Evolutionary conservation across 371 early-diverging fungal species (phyloP).

Genomic region (Mucor saturninus): DNA sequence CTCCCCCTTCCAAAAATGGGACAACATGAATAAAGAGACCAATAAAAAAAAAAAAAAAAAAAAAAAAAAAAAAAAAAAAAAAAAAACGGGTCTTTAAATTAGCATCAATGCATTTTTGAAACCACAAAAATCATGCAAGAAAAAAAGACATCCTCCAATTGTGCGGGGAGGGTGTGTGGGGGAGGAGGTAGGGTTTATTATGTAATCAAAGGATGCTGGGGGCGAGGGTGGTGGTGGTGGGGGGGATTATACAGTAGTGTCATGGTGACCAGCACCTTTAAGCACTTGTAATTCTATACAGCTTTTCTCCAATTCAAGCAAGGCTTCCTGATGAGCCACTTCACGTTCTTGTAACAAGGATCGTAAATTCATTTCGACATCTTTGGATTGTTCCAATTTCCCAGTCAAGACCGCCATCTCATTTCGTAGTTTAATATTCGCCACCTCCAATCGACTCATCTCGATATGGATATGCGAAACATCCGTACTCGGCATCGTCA

Average conservation of each 20-base stretch:
- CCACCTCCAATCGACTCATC: conserved; percentile 58
- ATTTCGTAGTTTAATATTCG: conserved; percentile 57
- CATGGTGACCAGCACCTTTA: conserved; percentile 21
- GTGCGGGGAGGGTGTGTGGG: too few species aligned
- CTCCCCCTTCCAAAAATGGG: too few species aligned
- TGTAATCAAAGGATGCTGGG: too few species aligned
- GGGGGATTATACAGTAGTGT: neutral
- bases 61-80: too few species aligned
- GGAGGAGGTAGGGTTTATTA: too few species aligned
- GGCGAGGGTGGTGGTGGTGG: too few species aligned
- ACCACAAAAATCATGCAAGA: too few species aligned
- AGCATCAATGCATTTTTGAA: too few species aligned
- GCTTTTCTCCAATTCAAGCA: conserved; percentile 49
- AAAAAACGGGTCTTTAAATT: too few species aligned
- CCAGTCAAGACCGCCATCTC: conserved; percentile 56
- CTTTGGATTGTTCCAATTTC: conserved; percentile 55
- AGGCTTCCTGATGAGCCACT: conserved; percentile 35
- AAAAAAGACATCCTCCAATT: too few species aligned
- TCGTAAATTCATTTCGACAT: conserved; percentile 47
- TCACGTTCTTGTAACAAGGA: conserved; percentile 50
- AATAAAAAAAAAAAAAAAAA: too few species aligned
- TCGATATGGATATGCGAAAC: conserved; percentile 55
- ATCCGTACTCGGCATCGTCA: conserved; percentile 15
- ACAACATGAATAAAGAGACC: too few species aligned
- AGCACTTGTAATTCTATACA: conserved; percentile 57